These are phyloP conservation scores for Teratosphaeriaceae sp. DNA, from an alignment of 2,329 filamentous ascomycete species.

Conservation along the genomic window DNA sequence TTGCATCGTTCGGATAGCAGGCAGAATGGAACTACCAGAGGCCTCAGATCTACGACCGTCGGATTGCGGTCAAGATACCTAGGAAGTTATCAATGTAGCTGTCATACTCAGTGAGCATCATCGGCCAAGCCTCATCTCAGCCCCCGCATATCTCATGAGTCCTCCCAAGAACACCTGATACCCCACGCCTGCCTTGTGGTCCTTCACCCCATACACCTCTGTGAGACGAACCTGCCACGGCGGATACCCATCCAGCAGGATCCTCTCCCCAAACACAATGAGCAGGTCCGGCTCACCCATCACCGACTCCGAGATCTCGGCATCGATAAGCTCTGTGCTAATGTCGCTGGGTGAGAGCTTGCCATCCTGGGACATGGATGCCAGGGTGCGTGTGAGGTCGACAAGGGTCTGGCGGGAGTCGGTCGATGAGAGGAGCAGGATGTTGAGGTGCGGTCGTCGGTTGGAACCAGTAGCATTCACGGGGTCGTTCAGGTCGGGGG, in stretches of 20 bases:
- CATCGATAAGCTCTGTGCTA: conserved; percentile 76
- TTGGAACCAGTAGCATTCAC: conserved; percentile 25
- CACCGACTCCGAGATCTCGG: conserved; percentile 70
- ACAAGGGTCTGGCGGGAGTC: conserved; percentile 92
- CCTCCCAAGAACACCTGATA: conserved; percentile 91
- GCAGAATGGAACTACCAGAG: no score
- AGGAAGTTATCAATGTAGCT: no score
- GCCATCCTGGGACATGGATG: conserved; percentile 87
- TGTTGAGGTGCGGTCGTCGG: conserved; percentile 41
- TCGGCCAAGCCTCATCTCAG: conserved; percentile 48
- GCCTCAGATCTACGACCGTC: no score
- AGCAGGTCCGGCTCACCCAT: conserved; percentile 88
- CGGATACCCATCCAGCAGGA: conserved; percentile 85
- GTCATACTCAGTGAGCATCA: no score
- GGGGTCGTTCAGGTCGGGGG: conserved; percentile 16
- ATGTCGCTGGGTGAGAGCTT: conserved; percentile 81
- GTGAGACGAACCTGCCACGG: conserved; percentile 94
- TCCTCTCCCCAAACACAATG: conserved; percentile 75
- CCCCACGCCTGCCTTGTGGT: conserved; percentile 56
- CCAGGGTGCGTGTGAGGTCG: conserved; percentile 86
- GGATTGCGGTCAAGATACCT: no score
- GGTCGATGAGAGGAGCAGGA: conserved; percentile 78
- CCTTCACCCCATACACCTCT: conserved; percentile 69
- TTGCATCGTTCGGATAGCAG: no score
- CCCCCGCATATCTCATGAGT: conserved; percentile 74